Evolutionary conservation across 2,329 filamentous ascomycete genomes (phyloP), one percentile per base, ranked within the genome.

Genomic region (Epichloe gansuensis): DNA sequence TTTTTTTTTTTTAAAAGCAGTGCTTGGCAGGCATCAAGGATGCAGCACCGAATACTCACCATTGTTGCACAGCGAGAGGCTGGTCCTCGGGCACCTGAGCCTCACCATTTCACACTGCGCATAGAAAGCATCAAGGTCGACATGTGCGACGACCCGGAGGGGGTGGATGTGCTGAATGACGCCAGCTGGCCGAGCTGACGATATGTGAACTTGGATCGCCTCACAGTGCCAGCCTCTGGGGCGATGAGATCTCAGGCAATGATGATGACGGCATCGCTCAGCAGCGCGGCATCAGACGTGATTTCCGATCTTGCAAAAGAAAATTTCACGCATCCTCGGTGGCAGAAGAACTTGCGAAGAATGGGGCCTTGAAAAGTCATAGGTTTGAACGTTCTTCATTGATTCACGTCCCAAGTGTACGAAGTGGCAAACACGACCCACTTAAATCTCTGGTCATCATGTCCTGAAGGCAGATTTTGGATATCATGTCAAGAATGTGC

Each of bases 41-140:
- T 28, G n/a, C 45, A 50, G 47, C 5, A n/a, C 31, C 9, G 3
- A 2, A 3, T 25, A 34, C 68, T 57, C 71, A 84, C 87, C 88
- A 97, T 75, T 97, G 91, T 65, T 94, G 91, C 21, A 98, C 93
- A 1, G 90, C 93, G 25, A 98, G 78, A 9, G 93, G 93, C 58
- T 83, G 79, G 53, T 89, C 80, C 56, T 88, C 83, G 13, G 85
- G 73, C 11, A 87, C 73, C 83, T 83, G 45, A 97, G 76, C 7
- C 93, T 82, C 9, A 95, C 83, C 78, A 91, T 94, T 70, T 98
- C 93, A 65, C 90, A 96, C 73, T 98, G 93, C 3, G 87, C 86
- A 67, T 98, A 98, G 70, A 98, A 98, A 41, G 91, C 91, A 78
- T 98, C 93, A 55, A 98, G 82, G 63, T 98, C 93, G 57, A 97